Conservation (phyloP, 345 rosid species). For the Eucalyptus decipiens region DNA sequence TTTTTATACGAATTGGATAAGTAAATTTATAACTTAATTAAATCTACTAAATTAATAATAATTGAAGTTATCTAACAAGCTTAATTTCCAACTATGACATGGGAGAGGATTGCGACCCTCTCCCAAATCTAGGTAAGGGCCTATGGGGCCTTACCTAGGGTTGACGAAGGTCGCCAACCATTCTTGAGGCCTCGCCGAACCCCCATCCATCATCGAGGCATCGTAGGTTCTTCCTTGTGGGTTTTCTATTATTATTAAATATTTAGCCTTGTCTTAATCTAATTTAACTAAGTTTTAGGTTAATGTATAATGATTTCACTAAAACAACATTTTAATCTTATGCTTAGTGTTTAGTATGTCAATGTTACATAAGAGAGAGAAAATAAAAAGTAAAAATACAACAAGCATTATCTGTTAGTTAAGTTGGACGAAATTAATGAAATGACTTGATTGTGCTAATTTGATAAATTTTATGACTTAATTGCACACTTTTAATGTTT, state of each 20-base stretch:
- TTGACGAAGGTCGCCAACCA: rapidly evolving
- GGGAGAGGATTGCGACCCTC: rapidly evolving
- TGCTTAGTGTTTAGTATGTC: neutral
- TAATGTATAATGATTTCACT: neutral
- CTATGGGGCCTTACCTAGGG: rapidly evolving
- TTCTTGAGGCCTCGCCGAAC: neutral
- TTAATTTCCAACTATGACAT: neutral
- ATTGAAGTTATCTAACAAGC: neutral
- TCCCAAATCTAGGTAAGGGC: neutral
- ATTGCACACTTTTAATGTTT: too few species aligned
- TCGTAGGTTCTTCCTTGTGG: neutral
- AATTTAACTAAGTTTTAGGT: too few species aligned
- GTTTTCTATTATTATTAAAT: neutral
- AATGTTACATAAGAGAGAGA: neutral
- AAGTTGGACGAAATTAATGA: too few species aligned
- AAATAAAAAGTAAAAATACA: too few species aligned
- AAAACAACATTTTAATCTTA: too few species aligned
- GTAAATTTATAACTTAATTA: neutral
- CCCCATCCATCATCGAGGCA: neutral
- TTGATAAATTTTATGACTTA: too few species aligned
- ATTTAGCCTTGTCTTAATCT: too few species aligned
- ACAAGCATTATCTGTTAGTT: too few species aligned
- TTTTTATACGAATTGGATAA: neutral
- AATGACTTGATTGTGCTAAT: too few species aligned
- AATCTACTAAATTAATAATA: too few species aligned